A percentile compares a stretch with the other conserved stretches of the same genome.
Evolutionary conservation across 306 rosid genomes (phyloP).

Genomic region (Vicia sativa): DNA sequence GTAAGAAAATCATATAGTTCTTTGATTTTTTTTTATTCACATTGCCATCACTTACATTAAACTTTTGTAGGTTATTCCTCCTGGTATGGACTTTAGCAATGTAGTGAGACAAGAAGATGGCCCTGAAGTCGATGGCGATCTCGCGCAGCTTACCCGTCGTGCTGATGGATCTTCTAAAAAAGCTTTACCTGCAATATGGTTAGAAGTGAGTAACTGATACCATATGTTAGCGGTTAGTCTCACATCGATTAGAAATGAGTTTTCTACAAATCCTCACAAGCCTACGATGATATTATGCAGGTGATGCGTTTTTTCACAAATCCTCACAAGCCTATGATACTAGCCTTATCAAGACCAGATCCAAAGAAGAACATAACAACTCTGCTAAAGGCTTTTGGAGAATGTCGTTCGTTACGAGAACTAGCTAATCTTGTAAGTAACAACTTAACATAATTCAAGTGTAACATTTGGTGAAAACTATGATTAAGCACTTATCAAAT

Average conservation of each 20-base stretch:
- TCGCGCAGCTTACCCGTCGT: slow-evolving; percentile 52
- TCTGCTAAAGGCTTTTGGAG: slow-evolving; percentile 84
- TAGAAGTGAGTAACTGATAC: slow-evolving; percentile 66
- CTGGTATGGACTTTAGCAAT: slow-evolving; percentile 93
- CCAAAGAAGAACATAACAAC: slow-evolving; percentile 90
- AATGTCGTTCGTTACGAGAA: slow-evolving; percentile 72
- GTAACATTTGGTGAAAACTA: neutral
- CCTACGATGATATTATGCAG: slow-evolving; percentile 87
- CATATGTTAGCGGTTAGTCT: neutral
- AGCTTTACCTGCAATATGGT: slow-evolving; percentile 77
- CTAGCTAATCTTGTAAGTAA: slow-evolving; percentile 88
- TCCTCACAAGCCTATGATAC: slow-evolving; percentile 91
- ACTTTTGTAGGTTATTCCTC: slow-evolving; percentile 74
- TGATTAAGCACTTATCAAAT: slow-evolving; percentile 5
- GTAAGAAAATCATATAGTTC: slow-evolving; percentile 43
- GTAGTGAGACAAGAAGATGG: slow-evolving; percentile 72
- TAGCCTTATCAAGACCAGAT: slow-evolving; percentile 92
- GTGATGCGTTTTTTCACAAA: slow-evolving; percentile 84
- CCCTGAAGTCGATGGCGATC: slow-evolving; percentile 69
- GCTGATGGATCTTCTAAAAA: slow-evolving; percentile 60
- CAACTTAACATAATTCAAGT: slow-evolving; percentile 31
- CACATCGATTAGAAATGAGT: slow-evolving; percentile 1
- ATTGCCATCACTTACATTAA: slow-evolving; percentile 6
- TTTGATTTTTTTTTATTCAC: slow-evolving; percentile 4
- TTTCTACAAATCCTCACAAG: slow-evolving; percentile 84